Conservation (phyloP, 345 rosid species). For the Euclidium syriacum region DNA sequence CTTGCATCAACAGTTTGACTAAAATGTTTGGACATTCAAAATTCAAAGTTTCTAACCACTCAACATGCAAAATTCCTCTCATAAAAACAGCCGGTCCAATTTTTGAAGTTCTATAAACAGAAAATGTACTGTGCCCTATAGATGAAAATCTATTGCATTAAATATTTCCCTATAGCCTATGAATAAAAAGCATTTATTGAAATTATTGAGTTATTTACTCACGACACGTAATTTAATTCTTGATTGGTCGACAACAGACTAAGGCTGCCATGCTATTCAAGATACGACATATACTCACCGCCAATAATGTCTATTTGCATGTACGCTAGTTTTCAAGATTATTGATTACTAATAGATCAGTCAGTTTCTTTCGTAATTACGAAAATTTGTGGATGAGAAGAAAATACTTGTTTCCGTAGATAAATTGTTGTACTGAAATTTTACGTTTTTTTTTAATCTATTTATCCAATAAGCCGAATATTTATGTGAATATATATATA, state of each 20-base stretch:
- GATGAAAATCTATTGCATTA: constrained; percentile 24
- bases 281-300: not conserved
- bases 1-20: constrained; percentile 24
- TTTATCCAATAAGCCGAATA: not conserved
- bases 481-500: not conserved
- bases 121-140: constrained; percentile 11
- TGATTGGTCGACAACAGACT: constrained; percentile 10
- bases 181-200: constrained; percentile 23
- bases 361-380: not conserved
- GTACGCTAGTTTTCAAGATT: not conserved
- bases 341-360: not conserved
- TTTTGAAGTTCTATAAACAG: constrained; percentile 15
- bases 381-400: not conserved
- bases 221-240: constrained; percentile 14
- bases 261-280: constrained; percentile 20
- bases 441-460: not conserved
- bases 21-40: constrained; percentile 16
- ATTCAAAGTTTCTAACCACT: constrained; percentile 19
- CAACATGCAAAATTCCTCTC: constrained; percentile 11
- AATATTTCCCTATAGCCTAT: not conserved
- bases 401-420: not conserved
- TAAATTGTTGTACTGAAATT: not conserved
- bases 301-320: constrained; percentile 15
- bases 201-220: constrained; percentile 4
- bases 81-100: constrained; percentile 7